Conservation (phyloP, 768 basidiomycete species). For the Auricularia heimuer region DNA sequence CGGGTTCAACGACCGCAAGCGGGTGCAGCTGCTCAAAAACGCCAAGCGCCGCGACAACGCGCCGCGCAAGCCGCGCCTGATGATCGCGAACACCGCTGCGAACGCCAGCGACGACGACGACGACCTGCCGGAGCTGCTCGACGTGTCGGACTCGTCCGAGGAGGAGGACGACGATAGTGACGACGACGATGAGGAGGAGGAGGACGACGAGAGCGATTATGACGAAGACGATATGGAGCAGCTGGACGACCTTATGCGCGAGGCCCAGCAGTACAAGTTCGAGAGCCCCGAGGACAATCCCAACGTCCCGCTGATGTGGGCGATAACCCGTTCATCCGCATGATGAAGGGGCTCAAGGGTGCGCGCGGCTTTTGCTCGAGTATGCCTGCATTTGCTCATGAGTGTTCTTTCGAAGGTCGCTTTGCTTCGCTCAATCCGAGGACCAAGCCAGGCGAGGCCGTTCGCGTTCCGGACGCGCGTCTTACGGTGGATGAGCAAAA, state of each 20-base stretch:
- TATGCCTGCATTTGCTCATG: neutral
- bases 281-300: constrained; percentile 39
- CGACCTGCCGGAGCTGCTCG: constrained; percentile 57
- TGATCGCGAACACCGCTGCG: constrained; percentile 33
- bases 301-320: constrained; percentile 41
- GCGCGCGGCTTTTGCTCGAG: constrained; percentile 10
- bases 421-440: constrained; percentile 7
- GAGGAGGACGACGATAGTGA: constrained; percentile 26
- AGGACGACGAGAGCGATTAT: constrained; percentile 36
- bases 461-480: neutral
- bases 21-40: constrained; percentile 14
- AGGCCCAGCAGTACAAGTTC: constrained; percentile 61
- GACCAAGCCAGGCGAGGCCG: neutral
- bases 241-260: constrained; percentile 47
- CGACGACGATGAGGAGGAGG: constrained; percentile 28
- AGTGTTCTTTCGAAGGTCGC: constrained; percentile 1
- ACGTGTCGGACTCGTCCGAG: constrained; percentile 53
- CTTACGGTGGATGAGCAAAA: neutral
- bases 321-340: constrained; percentile 68
- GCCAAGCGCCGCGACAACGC: constrained; percentile 12
- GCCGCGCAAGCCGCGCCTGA: constrained; percentile 6
- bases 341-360: constrained; percentile 70
- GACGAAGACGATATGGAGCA: constrained; percentile 64
- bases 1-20: constrained; percentile 7
- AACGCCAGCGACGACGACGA: constrained; percentile 35